Evolutionary conservation across 1,284 basidiomycete species (phyloP).

Genomic region (Ustilago tritici): DNA sequence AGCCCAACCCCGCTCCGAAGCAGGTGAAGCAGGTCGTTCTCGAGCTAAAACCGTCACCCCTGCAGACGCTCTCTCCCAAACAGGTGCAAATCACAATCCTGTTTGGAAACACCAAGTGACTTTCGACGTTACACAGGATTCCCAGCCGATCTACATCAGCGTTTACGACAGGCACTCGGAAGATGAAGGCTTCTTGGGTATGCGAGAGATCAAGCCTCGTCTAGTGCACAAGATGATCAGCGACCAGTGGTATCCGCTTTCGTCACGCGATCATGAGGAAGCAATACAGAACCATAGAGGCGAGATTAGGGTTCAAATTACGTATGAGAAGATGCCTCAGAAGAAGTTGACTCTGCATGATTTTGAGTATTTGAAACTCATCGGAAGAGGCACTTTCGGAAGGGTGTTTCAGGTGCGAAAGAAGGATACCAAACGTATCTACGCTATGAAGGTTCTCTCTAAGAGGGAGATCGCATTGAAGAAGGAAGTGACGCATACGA

Average conservation of each 20-base stretch:
- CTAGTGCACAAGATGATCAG: constrained; percentile 91
- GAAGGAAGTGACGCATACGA: constrained; percentile 99
- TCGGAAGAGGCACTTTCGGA: constrained; percentile 98
- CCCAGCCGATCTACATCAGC: constrained; percentile 86
- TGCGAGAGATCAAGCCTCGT: constrained; percentile 88
- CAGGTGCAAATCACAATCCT: constrained; percentile 79
- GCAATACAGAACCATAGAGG: constrained; percentile 71
- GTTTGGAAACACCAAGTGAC: constrained; percentile 99
- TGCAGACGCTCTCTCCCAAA: constrained; percentile 33
- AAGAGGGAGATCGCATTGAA: constrained; percentile 99
- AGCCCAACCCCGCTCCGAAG: constrained; percentile 76
- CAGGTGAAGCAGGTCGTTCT: constrained; percentile 75
- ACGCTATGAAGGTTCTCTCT: constrained; percentile 98
- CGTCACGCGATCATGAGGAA: constrained; percentile 58
- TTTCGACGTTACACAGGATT: constrained; percentile 87
- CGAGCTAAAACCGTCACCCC: constrained; percentile 57
- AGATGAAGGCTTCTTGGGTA: constrained; percentile 88
- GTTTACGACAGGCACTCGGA: constrained; percentile 91
- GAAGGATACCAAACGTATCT: constrained; percentile 96
- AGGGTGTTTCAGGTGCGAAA: constrained; percentile 97
- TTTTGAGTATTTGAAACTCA: constrained; percentile 98
- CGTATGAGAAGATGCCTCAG: constrained; percentile 76
- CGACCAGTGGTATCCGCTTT: constrained; percentile 96
- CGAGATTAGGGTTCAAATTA: constrained; percentile 93
- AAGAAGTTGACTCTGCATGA: constrained; percentile 73